Conservation (phyloP, 2,329 filamentous ascomycete species). For the Hysterium pulicare region DNA sequence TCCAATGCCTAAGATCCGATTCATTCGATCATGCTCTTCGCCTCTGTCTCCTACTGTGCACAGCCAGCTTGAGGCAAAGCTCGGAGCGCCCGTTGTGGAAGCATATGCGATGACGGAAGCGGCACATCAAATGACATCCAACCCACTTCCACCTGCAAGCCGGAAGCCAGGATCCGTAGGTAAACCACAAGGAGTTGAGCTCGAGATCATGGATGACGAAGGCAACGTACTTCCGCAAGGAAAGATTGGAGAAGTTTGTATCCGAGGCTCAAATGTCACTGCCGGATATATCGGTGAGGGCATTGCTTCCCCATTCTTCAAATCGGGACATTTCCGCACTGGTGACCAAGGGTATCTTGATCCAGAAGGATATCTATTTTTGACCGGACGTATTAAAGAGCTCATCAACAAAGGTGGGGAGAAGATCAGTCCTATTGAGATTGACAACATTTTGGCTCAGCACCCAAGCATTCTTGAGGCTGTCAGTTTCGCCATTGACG, state of each 20-base stretch:
- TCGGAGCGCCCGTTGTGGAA: slow-evolving; percentile 71
- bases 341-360: slow-evolving; percentile 75
- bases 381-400: slow-evolving; percentile 80
- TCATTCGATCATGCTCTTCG: slow-evolving; percentile 77
- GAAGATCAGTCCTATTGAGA: slow-evolving; percentile 77
- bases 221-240: slow-evolving; percentile 64
- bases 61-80: slow-evolving; percentile 65
- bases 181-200: slow-evolving; percentile 71
- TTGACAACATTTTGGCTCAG: slow-evolving; percentile 70
- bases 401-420: slow-evolving; percentile 79
- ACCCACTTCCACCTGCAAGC: slow-evolving; percentile 52
- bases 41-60: slow-evolving; percentile 72
- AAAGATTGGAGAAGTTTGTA: slow-evolving; percentile 70
- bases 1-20: slow-evolving; percentile 67
- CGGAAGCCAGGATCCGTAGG: slow-evolving; percentile 74
- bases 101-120: slow-evolving; percentile 85
- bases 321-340: slow-evolving; percentile 70
- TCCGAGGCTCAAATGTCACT: slow-evolving; percentile 72
- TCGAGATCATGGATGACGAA: slow-evolving; percentile 64
- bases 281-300: slow-evolving; percentile 74
- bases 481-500: slow-evolving; percentile 72
- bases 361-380: slow-evolving; percentile 69
- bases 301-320: slow-evolving; percentile 66
- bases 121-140: slow-evolving; percentile 71
- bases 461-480: slow-evolving; percentile 68